Conservation (phyloP, 2,329 filamentous ascomycete genomes). For the Drechslera avenae region DNA sequence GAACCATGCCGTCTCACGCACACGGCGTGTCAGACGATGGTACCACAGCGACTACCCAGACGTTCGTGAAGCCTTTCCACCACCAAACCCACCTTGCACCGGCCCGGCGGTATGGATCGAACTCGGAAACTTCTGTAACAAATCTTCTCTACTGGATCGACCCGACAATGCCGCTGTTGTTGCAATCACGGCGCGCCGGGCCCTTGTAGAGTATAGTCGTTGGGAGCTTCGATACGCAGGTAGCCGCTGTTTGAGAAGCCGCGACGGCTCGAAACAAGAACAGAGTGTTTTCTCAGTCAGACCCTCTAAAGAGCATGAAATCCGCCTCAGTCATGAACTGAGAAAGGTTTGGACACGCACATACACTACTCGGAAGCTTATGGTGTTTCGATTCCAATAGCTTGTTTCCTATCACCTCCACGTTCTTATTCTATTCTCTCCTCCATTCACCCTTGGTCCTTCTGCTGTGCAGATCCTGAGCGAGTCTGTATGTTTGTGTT, state of each 20-base stretch:
- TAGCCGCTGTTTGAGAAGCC: constrained; percentile 32
- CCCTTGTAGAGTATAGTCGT: constrained; percentile 25
- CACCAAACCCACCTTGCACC: constrained; percentile 21
- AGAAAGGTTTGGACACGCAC: constrained; percentile 39
- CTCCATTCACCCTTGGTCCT: constrained; percentile 27
- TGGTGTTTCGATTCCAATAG: constrained; percentile 33
- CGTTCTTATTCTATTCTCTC: constrained; percentile 24
- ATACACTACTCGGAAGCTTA: constrained; percentile 30
- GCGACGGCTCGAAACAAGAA: constrained; percentile 39
- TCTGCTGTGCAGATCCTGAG: constrained; percentile 46
- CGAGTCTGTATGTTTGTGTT: constrained; percentile 44
- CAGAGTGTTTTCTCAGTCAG: constrained; percentile 24
- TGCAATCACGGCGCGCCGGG: constrained; percentile 17
- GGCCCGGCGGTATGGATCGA: constrained; percentile 29
- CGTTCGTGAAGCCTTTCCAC: constrained; percentile 40
- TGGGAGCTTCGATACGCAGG: constrained; percentile 30
- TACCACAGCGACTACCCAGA: constrained; percentile 41
- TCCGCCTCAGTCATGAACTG: constrained; percentile 32
- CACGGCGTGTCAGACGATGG: constrained; percentile 41
- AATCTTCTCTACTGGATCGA: constrained; percentile 26
- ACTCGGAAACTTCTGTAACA: constrained; percentile 18
- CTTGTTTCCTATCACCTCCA: constrained; percentile 21
- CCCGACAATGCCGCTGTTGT: constrained; percentile 33
- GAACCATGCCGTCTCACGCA: constrained; percentile 35
- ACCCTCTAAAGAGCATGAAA: constrained; percentile 33